Conservation (phyloP, 768 basidiomycete genomes). For the Leccinum rimulosum region DNA sequence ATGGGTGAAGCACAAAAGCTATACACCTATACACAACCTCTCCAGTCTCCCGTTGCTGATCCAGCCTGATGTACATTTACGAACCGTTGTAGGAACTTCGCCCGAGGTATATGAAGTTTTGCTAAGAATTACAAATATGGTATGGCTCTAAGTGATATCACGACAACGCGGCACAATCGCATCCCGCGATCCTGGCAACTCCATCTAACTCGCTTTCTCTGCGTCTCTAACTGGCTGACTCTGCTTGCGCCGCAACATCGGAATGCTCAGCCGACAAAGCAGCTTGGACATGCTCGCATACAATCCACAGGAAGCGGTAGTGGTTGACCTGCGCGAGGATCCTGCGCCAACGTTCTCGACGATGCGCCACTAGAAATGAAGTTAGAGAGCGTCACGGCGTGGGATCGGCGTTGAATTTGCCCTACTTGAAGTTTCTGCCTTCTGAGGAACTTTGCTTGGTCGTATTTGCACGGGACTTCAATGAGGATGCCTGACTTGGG, state of each 20-base stretch:
- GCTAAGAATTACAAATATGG: not conserved
- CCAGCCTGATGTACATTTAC: not conserved
- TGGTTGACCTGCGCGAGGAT: too few species aligned
- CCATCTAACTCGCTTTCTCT: not conserved
- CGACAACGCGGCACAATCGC: not conserved
- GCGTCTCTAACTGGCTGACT: slow-evolving; percentile 8
- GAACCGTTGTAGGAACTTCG: not conserved
- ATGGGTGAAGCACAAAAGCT: not conserved
- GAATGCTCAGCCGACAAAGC: slow-evolving; percentile 29
- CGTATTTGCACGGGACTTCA: slow-evolving; percentile 8
- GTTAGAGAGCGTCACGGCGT: slow-evolving; percentile 17
- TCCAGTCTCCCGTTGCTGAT: not conserved
- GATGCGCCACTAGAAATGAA: slow-evolving; percentile 3
- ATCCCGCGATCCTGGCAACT: not conserved
- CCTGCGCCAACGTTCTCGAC: not conserved
- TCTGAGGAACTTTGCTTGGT: slow-evolving; percentile 7
- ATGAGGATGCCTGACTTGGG: slow-evolving; percentile 14
- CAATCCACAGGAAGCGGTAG: not conserved
- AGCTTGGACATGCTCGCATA: slow-evolving; percentile 21
- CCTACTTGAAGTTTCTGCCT: not conserved
- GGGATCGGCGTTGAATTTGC: slow-evolving; percentile 1
- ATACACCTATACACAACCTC: not conserved
- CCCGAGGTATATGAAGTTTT: not conserved
- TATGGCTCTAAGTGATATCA: not conserved
- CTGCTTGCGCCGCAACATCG: slow-evolving; percentile 28